Evolutionary conservation across 2,329 filamentous ascomycete species (phyloP), one percentile per base, ranked within the genome.

Genomic region (Alternaria burnsii): DNA sequence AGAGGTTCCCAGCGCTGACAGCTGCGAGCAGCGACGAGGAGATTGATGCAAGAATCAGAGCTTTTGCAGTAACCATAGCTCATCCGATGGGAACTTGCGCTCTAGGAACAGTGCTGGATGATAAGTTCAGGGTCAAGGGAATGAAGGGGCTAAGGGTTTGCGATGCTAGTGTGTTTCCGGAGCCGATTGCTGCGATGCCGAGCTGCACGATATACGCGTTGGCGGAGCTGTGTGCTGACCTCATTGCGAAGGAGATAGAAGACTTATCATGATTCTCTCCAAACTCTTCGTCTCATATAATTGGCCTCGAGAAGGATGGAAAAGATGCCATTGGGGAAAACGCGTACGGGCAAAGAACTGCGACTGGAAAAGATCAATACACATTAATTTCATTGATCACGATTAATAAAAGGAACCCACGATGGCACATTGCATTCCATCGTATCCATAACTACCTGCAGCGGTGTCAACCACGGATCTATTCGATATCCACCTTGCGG

Each of bases 401-500:
- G 14, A 26, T 9, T 8, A 22, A 5, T 3, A 16, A 50, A 26
- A n/a, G 8, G 8, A 2, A 38, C 6, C 14, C n/a, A 18, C 3
- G 3, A 8, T 36, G 9, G 16, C 20, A 36, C 12, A n/a, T 7
- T 1, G 9, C 7, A 50, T 24, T 20, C 9, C 1, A n/a, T 6
- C 9, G n/a, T 18, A 11, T 18, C 12, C 14, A 4, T 12, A 5
- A 16, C 14, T 36, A n/a, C 30, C 14, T 50, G 14, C 3, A 26
- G 34, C 8, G 7, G 10, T 50, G 20, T 42, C 22, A 42, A 16
- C 26, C 20, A 16, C 9, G 4, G 4, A 12, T 16, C 51, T 82
- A 84, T 72, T 83, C 79, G 44, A 85, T 78, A 69, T 84, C 82
- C 18, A 85, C 81, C 75, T 84, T 84, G 71, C 80, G 82, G 24